These are phyloP conservation scores for Nepenthes alata DNA, from an alignment of 179 eudicot genomes.

Conservation along the genomic window DNA sequence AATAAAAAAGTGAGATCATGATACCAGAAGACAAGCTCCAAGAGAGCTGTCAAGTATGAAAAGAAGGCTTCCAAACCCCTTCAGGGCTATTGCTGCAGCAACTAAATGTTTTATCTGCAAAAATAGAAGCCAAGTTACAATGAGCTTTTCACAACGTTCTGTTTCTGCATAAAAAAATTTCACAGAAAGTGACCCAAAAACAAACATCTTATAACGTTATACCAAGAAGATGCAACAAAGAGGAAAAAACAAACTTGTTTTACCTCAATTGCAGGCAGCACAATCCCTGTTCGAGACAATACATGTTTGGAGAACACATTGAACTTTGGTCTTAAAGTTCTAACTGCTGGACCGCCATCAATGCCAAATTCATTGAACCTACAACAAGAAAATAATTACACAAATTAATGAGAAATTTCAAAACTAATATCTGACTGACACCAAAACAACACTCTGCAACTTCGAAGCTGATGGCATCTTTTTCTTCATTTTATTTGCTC, in stretches of 20 bases:
- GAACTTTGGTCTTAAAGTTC: constrained; percentile 48
- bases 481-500: no score
- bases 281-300: constrained; percentile 39
- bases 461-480: no score
- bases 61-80: constrained; percentile 67
- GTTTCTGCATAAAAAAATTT: neutral
- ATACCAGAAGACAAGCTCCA: constrained; percentile 73
- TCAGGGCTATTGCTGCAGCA: constrained; percentile 48
- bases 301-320: constrained; percentile 40
- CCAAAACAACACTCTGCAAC: no score
- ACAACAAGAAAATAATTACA: neutral
- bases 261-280: constrained; percentile 61
- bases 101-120: constrained; percentile 50
- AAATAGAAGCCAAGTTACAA: neutral
- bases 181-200: neutral
- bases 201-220: neutral
- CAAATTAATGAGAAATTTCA: no score
- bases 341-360: constrained; percentile 80
- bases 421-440: no score
- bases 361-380: constrained; percentile 66
- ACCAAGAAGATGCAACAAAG: neutral
- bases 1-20: constrained; percentile 1
- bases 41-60: constrained; percentile 64
- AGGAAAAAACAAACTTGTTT: neutral
- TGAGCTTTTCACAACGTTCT: neutral